Evolutionary conservation across 1,284 basidiomycete genomes (phyloP).

Genomic region (Ceratobasidium sp.): DNA sequence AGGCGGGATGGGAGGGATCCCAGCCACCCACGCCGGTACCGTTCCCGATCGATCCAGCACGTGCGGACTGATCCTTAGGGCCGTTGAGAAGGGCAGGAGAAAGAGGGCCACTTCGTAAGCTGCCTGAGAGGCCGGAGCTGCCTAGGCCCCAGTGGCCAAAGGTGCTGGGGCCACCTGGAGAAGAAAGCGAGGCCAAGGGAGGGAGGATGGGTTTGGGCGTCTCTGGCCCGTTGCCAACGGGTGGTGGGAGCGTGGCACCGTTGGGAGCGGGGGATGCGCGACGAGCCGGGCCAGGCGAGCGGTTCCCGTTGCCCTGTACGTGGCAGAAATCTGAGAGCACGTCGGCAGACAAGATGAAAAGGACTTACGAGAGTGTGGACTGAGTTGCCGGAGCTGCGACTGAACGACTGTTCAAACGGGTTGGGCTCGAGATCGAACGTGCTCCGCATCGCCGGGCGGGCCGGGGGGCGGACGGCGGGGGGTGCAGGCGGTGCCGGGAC

Average conservation of each 20-base stretch:
- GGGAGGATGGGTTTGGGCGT: slow-evolving; percentile 78
- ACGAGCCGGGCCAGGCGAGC: slow-evolving; percentile 41
- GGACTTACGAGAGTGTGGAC: slow-evolving; percentile 33
- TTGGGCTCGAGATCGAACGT: slow-evolving; percentile 90
- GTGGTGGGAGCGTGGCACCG: slow-evolving; percentile 40
- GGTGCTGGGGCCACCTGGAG: slow-evolving; percentile 78
- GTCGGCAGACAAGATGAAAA: slow-evolving; percentile 54
- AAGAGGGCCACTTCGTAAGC: slow-evolving; percentile 90
- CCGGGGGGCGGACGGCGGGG: slow-evolving; percentile 14
- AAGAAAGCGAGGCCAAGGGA: slow-evolving; percentile 87
- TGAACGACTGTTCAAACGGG: slow-evolving; percentile 95
- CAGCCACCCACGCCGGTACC: slow-evolving; percentile 47
- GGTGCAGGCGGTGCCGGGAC: neutral
- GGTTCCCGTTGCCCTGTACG: slow-evolving; percentile 54
- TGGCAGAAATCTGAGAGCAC: slow-evolving; percentile 57
- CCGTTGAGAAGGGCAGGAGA: slow-evolving; percentile 96
- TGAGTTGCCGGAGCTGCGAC: slow-evolving; percentile 59
- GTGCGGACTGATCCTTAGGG: slow-evolving; percentile 67
- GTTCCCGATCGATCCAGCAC: slow-evolving; percentile 55
- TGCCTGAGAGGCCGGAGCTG: slow-evolving; percentile 70
- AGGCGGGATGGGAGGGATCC: slow-evolving; percentile 47
- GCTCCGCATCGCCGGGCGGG: slow-evolving; percentile 47
- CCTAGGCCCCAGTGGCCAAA: slow-evolving; percentile 79
- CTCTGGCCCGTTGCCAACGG: slow-evolving; percentile 45
- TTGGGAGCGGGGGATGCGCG: slow-evolving; percentile 37